Percentiles rank a stretch among this genome's conserved stretches.
Conservation (phyloP, 345 rosid genomes). For the Rhodamnia argentea region DNA sequence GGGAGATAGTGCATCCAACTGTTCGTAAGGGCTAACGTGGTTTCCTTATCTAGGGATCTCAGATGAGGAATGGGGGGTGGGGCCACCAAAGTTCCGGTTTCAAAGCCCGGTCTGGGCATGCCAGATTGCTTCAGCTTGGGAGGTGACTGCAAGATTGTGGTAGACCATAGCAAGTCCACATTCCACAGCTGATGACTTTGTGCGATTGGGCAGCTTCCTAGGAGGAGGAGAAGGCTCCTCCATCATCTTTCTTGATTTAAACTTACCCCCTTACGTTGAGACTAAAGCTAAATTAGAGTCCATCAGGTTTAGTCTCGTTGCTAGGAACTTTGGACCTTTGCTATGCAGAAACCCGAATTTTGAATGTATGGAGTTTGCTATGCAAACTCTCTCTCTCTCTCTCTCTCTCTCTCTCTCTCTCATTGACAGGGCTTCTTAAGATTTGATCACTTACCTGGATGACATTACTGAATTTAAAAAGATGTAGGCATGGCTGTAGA, state of each 20-base stretch:
- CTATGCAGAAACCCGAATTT: background rate
- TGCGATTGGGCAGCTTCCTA: background rate
- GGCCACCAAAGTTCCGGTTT: background rate
- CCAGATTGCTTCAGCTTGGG: too few species aligned
- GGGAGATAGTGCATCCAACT: too few species aligned
- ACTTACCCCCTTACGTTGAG: background rate
- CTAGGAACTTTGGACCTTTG: background rate
- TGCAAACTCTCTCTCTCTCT: too few species aligned
- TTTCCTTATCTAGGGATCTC: too few species aligned
- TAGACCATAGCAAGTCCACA: background rate
- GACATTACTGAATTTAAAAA: too few species aligned
- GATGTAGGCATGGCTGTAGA: too few species aligned
- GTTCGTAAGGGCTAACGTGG: too few species aligned
- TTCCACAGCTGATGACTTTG: background rate
- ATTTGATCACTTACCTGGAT: too few species aligned
- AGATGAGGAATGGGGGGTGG: background rate
- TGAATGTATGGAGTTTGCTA: background rate
- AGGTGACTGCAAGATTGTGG: background rate
- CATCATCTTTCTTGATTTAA: background rate
- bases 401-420: too few species aligned
- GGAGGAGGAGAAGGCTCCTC: background rate
- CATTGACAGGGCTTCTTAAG: too few species aligned
- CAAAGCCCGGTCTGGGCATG: background rate
- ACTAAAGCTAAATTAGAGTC: background rate
- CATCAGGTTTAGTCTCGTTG: background rate